A percentile compares a stretch with the other conserved stretches of the same genome.
Conservation (phyloP, 2,329 filamentous ascomycete species). For the Pseudocercospora vitis region DNA sequence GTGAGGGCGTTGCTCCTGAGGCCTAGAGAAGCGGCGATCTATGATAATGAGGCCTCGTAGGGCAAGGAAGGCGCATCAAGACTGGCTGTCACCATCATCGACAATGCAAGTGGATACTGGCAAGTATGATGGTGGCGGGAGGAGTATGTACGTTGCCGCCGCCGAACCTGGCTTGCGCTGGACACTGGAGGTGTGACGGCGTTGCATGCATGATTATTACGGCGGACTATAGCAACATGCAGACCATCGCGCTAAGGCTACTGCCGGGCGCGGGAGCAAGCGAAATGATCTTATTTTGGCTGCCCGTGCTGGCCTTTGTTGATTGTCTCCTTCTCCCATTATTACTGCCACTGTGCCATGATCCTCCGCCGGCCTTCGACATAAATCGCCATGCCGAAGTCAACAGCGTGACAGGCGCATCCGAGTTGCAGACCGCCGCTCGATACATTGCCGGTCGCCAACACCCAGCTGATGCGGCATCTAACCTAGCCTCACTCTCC, state of each 20-base stretch:
- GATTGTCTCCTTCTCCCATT: conserved; percentile 1
- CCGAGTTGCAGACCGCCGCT: no score
- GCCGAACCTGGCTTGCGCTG: background rate
- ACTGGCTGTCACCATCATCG: conserved; percentile 24
- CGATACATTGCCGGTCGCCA: background rate
- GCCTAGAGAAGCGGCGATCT: conserved; percentile 12
- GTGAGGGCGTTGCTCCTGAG: conserved; percentile 11
- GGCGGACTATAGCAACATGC: background rate
- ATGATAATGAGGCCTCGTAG: conserved; percentile 23
- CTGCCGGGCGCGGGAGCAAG: background rate
- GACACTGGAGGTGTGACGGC: background rate
- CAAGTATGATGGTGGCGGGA: background rate
- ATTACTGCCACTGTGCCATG: no score
- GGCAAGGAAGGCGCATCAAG: conserved; percentile 21
- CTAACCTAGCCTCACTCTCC: no score
- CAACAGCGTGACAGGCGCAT: no score
- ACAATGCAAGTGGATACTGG: background rate
- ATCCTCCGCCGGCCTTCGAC: no score
- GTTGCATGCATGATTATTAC: no score
- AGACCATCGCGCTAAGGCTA: background rate
- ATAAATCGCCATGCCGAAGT: no score
- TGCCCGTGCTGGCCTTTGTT: conserved; percentile 3
- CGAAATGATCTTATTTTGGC: background rate
- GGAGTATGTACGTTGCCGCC: conserved; percentile 4
- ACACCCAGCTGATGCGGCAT: conserved; percentile 3